Conservation (phyloP, 108 stramenopile species). For the Cylindrotheca fusiformis region DNA sequence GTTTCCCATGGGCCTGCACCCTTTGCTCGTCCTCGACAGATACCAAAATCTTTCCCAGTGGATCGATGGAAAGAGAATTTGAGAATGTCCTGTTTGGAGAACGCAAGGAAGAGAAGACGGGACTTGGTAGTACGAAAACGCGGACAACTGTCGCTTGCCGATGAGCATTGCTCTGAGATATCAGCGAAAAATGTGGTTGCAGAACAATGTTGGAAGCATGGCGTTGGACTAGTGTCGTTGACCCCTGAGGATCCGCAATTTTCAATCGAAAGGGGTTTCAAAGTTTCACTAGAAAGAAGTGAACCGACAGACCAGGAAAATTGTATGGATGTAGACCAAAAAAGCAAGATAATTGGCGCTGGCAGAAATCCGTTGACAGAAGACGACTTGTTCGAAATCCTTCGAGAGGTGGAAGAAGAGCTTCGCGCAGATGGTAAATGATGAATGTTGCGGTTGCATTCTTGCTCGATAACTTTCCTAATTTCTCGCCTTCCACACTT, state of each 20-base stretch:
- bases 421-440: background rate
- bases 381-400: background rate
- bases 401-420: slow-evolving; percentile 2
- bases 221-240: too few species aligned
- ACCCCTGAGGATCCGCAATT: too few species aligned
- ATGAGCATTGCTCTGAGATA: background rate
- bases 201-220: too few species aligned
- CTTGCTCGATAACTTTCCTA: too few species aligned
- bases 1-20: too few species aligned
- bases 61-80: slow-evolving; percentile 1
- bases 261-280: too few species aligned
- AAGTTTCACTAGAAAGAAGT: too few species aligned
- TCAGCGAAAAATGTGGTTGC: background rate
- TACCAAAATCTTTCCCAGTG: background rate
- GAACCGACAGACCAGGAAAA: background rate
- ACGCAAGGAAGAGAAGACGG: background rate
- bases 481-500: too few species aligned
- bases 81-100: slow-evolving; percentile 2
- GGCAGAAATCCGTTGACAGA: background rate
- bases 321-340: background rate
- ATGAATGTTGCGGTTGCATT: background rate
- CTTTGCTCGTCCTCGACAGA: background rate
- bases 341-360: background rate
- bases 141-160: background rate
- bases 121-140: background rate